These are phyloP conservation scores for Urtica urens DNA, from an alignment of 306 rosid genomes.

Conservation along the genomic window DNA sequence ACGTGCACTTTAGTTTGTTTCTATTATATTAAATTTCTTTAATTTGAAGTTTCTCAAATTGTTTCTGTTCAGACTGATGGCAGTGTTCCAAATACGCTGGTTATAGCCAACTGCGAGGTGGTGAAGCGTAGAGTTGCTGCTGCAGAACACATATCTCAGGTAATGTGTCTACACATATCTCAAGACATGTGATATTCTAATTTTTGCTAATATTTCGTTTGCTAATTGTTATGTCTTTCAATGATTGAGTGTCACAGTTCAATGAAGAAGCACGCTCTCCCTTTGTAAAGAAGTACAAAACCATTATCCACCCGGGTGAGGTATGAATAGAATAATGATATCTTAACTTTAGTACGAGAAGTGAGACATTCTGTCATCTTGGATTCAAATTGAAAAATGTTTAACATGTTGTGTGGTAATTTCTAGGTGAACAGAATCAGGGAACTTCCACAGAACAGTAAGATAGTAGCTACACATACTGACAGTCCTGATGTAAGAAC, in stretches of 20 bases:
- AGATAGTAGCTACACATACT: slow-evolving; percentile 93
- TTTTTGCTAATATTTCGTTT: neutral
- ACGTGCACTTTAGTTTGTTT: neutral
- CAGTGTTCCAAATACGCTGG: slow-evolving; percentile 88
- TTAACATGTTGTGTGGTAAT: slow-evolving; percentile 2
- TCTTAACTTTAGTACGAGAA: neutral
- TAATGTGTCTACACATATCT: slow-evolving; percentile 3
- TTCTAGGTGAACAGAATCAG: slow-evolving; percentile 94
- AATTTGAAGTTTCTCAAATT: neutral
- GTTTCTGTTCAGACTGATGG: slow-evolving; percentile 67
- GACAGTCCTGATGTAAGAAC: slow-evolving; percentile 97
- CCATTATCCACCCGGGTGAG: slow-evolving; percentile 98
- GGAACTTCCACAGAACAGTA: slow-evolving; percentile 88
- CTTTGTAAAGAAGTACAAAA: slow-evolving; percentile 92
- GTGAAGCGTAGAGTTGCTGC: slow-evolving; percentile 99
- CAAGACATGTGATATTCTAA: neutral
- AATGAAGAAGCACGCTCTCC: slow-evolving; percentile 99
- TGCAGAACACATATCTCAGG: slow-evolving; percentile 98
- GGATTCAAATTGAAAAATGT: neutral
- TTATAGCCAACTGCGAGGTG: slow-evolving; percentile 94
- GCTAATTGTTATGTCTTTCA: neutral
- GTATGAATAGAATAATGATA: slow-evolving; percentile 20
- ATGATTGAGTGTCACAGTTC: slow-evolving; percentile 42
- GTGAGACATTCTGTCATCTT: neutral
- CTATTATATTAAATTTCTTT: neutral